These are phyloP conservation scores for Paramecium octaurelia DNA, from an alignment of 73 alveolate genomes.

Conservation along the genomic window DNA sequence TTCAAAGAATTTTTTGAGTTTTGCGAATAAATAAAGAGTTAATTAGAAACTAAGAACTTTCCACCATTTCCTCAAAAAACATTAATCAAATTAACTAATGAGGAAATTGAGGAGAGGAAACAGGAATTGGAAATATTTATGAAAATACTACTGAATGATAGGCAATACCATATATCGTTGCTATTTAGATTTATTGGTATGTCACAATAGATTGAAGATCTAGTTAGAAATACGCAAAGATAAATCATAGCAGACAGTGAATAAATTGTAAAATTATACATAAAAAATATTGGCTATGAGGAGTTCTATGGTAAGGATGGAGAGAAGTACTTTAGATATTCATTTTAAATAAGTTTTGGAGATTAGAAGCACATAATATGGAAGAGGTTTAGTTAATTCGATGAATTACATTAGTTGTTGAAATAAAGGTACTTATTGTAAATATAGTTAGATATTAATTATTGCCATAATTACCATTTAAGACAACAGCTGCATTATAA, in stretches of 20 bases:
- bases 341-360: neutral
- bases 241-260: neutral
- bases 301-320: neutral
- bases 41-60: neutral
- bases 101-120: neutral
- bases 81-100: neutral
- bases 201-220: neutral
- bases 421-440: neutral
- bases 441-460: neutral
- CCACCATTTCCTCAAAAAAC: neutral
- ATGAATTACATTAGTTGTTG: neutral
- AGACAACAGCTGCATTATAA: neutral
- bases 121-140: neutral
- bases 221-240: neutral
- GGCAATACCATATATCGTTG: neutral
- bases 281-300: neutral
- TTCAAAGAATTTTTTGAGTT: neutral
- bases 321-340: neutral
- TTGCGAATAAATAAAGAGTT: neutral
- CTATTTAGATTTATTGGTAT: conserved; percentile 1
- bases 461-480: neutral
- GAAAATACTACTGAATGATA: neutral
- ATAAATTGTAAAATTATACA: neutral
- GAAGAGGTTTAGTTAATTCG: conserved; percentile 28
- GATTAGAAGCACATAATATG: neutral